Evolutionary conservation across 1,284 basidiomycete species (phyloP).

Genomic region (Inonotus obliquus): DNA sequence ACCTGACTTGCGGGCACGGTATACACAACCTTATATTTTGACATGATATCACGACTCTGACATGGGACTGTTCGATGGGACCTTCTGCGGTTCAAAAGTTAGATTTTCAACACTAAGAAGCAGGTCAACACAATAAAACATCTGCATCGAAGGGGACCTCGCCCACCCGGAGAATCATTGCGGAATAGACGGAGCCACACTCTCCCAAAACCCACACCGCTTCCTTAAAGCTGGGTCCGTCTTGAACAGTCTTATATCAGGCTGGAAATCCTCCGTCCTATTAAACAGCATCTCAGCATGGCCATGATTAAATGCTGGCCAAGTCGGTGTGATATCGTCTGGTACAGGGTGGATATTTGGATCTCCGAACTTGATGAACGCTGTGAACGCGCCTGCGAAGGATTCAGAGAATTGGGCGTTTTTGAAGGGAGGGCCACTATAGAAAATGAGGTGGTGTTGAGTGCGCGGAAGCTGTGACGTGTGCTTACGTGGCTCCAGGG

Average conservation of each 20-base stretch:
- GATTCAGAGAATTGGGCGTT: conserved; percentile 36
- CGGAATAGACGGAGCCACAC: conserved; percentile 8
- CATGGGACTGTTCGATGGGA: neutral
- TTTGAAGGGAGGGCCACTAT: conserved; percentile 28
- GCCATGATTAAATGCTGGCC: conserved; percentile 24
- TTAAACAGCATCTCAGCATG: conserved; percentile 29
- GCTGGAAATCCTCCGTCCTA: conserved; percentile 13
- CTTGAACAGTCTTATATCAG: conserved; percentile 8
- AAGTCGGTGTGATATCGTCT: conserved; percentile 29
- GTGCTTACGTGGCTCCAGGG: conserved; percentile 18
- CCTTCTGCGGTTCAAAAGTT: neutral
- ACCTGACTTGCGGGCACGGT: too few relatives aligned
- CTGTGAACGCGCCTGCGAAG: conserved; percentile 38
- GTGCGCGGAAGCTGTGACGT: neutral
- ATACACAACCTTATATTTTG: too few relatives aligned
- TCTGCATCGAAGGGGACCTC: too few relatives aligned
- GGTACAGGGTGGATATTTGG: conserved; percentile 34
- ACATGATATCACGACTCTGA: neutral
- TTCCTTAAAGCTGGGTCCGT: conserved; percentile 10
- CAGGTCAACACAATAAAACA: too few relatives aligned
- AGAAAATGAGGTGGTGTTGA: neutral
- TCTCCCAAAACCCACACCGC: conserved; percentile 16
- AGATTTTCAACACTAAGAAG: too few relatives aligned
- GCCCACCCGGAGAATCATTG: neutral
- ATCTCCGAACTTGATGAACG: conserved; percentile 32